Percentiles rank a stretch among this genome's conserved stretches.
These are phyloP conservation scores for Populus tomentosa DNA, from an alignment of 441 rosid species.

Conservation along the genomic window DNA sequence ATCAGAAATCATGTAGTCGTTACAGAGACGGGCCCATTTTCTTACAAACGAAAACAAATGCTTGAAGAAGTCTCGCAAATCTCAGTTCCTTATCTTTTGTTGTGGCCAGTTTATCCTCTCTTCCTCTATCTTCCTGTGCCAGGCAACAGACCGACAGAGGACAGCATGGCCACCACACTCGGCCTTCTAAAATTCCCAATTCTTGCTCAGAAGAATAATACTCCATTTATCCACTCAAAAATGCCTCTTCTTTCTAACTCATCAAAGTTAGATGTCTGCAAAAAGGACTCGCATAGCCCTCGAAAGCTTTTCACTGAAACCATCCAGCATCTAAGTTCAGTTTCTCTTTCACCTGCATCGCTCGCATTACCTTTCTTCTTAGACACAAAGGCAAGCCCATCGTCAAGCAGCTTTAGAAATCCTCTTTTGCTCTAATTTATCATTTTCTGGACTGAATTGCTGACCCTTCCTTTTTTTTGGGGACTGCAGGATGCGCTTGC, in stretches of 20 bases:
- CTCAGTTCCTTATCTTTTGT: conserved; percentile 22
- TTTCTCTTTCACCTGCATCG: conserved; percentile 54
- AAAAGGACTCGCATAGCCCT: neutral
- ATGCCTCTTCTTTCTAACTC: conserved; percentile 23
- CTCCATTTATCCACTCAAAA: conserved; percentile 16
- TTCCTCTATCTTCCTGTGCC: neutral
- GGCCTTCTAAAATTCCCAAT: conserved; percentile 44
- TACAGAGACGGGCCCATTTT: neutral
- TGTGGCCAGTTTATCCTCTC: neutral
- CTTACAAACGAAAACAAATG: neutral
- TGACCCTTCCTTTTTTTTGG: neutral
- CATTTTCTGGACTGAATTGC: neutral
- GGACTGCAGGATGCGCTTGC: conserved; percentile 70
- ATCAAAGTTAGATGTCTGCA: conserved; percentile 17
- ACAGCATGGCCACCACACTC: conserved; percentile 68
- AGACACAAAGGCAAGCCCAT: conserved; percentile 48
- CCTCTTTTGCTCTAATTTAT: neutral
- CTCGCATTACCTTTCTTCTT: conserved; percentile 56
- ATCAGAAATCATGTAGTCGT: neutral
- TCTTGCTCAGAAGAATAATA: conserved; percentile 22
- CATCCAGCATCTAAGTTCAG: conserved; percentile 32
- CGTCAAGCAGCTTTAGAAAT: neutral
- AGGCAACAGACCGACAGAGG: neutral
- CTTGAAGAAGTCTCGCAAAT: neutral
- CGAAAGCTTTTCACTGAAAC: conserved; percentile 28